Conservation (phyloP, 1,284 basidiomycete species). For the Microbotryum intermedium region DNA sequence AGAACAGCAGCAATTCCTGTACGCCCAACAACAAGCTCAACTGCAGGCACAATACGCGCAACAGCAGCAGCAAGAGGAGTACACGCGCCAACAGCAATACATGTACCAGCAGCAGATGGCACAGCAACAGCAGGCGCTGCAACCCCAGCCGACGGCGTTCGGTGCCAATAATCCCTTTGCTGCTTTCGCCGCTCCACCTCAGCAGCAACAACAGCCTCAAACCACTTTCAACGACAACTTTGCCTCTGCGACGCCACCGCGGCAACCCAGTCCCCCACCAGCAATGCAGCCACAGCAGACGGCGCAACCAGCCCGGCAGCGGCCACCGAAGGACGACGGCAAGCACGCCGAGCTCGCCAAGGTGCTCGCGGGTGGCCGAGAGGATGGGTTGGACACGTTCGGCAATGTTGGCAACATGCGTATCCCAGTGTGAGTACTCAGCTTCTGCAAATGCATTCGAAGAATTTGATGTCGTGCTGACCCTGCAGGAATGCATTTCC, state of each 20-base stretch:
- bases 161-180: conserved; percentile 95
- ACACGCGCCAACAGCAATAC: conserved; percentile 43
- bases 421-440: conserved; percentile 27
- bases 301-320: conserved; percentile 15
- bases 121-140: conserved; percentile 40
- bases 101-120: conserved; percentile 38
- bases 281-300: conserved; percentile 18
- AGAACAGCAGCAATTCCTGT: conserved; percentile 54
- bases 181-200: conserved; percentile 30
- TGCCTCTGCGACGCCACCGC: conserved; percentile 7
- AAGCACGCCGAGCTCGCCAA: conserved; percentile 68
- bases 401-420: conserved; percentile 75
- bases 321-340: conserved; percentile 46
- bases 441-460: not conserved
- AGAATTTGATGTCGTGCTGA: not conserved
- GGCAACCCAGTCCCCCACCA: conserved; percentile 9
- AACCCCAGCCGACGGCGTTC: conserved; percentile 51
- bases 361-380: conserved; percentile 56
- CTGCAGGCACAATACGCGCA: conserved; percentile 36
- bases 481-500: not conserved
- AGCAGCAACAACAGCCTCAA: conserved; percentile 14
- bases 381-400: conserved; percentile 87
- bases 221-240: conserved; percentile 3
- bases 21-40: conserved; percentile 52
- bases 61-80: conserved; percentile 39